Base-by-base conservation (phyloP, 2,329 filamentous ascomycete genomes). In the Fusarium heterosporum region DNA sequence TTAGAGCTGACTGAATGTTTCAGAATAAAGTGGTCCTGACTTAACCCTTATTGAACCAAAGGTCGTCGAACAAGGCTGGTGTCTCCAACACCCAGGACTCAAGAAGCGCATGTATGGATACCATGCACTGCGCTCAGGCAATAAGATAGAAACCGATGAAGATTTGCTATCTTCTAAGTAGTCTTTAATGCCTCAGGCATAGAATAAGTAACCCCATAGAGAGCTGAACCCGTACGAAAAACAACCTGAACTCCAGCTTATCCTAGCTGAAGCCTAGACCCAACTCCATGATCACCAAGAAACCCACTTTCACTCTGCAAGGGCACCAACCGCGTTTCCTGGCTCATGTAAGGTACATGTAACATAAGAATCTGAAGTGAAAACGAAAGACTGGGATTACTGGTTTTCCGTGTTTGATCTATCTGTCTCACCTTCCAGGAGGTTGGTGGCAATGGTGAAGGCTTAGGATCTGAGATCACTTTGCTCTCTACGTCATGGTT, bases 291-390 rank as follows among this genome's bases (percentile, higher is more conserved):
- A 68, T 57, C 42, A n/a, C 6, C 34, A 50, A 61, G 45, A 47
- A 51, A 62, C 63, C 47, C 45, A 28, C 38, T 54, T 46, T 45
- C 22, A 28, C 38, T 42, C 46, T 62, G 56, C 55, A 65, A 53
- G 51, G 65, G 56, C 51, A 42, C 39, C 52, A 61, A 30, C 42
- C 41, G 41, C 62, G 51, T 45, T 50, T 57, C 36, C 52, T 40
- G 48, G 47, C 60, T 68, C 48, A 66, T 69, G 65, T 49, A 68
- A 68, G 65, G 65, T 47, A 69, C 65, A 47, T 49, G 51, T 45
- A 42, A 51, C 61, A 30, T 40, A 28, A 32, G 17, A 38, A 48
- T 17, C 16, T 14, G 29, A 36, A 42, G 30, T 49, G 39, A 32
- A 48, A 49, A 29, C 32, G 14, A 50, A 22, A 43, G 46, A 52